Evolutionary conservation across 2,329 filamentous ascomycete genomes (phyloP).

Genomic region (Pezizomycotina sp.): DNA sequence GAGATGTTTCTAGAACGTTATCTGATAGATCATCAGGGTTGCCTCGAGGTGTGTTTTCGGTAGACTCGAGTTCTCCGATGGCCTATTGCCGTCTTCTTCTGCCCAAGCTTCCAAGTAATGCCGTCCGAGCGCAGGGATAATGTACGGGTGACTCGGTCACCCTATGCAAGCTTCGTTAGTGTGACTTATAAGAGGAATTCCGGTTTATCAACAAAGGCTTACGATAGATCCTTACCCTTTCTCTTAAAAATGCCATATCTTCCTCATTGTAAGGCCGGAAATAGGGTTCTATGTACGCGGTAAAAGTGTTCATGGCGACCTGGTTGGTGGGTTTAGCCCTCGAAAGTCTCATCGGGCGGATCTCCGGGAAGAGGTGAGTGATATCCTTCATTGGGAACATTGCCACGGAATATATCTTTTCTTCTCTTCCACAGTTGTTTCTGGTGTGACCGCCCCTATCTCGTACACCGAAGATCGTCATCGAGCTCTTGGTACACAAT

Average conservation of each 20-base stretch:
- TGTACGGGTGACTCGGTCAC: slow-evolving; percentile 66
- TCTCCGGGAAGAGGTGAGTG: slow-evolving; percentile 68
- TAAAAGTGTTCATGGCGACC: slow-evolving; percentile 84
- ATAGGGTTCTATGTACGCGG: slow-evolving; percentile 80
- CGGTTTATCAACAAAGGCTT: background rate
- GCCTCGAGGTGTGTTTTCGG: slow-evolving; percentile 33
- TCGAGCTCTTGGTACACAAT: slow-evolving; percentile 24
- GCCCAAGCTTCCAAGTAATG: slow-evolving; percentile 87
- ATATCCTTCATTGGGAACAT: slow-evolving; percentile 68
- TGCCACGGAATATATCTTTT: slow-evolving; percentile 78
- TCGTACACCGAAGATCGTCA: slow-evolving; percentile 81
- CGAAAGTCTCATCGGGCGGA: slow-evolving; percentile 83
- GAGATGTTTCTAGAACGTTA: slow-evolving; percentile 70
- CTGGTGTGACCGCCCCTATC: slow-evolving; percentile 56
- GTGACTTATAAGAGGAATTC: background rate
- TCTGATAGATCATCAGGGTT: slow-evolving; percentile 77
- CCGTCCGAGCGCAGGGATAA: slow-evolving; percentile 70
- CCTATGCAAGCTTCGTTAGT: slow-evolving; percentile 30
- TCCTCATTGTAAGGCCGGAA: slow-evolving; percentile 82
- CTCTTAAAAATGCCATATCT: slow-evolving; percentile 79
- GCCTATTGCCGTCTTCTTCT: slow-evolving; percentile 72
- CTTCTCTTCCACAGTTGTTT: slow-evolving; percentile 70
- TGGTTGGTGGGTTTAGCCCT: slow-evolving; percentile 86
- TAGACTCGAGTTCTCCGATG: slow-evolving; percentile 25
- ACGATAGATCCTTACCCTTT: slow-evolving; percentile 39